Conservation (phyloP, 2,329 filamentous ascomycete genomes). For the Neophaeococcomyces aloes region DNA sequence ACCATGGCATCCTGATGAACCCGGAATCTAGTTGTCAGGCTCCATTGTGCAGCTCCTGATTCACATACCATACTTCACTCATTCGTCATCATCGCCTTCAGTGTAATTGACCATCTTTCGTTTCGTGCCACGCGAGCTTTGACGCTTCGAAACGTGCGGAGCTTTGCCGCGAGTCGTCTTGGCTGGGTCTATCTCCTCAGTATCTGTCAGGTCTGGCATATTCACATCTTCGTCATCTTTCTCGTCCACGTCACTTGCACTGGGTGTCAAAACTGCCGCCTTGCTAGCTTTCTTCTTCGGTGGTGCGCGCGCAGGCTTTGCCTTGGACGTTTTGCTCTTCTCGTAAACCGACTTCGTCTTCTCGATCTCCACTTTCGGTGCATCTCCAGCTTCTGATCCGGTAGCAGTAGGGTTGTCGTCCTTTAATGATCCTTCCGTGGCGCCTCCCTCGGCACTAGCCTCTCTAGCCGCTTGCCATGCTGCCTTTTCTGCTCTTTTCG, state of each 20-base stretch:
- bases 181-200: constrained; percentile 8
- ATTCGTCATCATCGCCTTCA: constrained; percentile 12
- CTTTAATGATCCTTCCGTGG: constrained; percentile 3
- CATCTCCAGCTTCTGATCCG: constrained; percentile 4
- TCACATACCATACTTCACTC: background rate
- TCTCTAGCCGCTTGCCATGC: constrained; percentile 19
- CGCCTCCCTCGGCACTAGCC: constrained; percentile 10
- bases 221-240: constrained; percentile 25
- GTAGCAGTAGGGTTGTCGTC: constrained; percentile 1
- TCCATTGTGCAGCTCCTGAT: too few species aligned
- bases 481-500: constrained; percentile 21
- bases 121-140: constrained; percentile 15
- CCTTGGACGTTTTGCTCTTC: constrained; percentile 17
- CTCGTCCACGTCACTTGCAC: constrained; percentile 17
- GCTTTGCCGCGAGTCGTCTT: background rate
- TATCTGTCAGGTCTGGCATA: constrained; percentile 33
- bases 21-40: too few species aligned
- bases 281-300: constrained; percentile 24
- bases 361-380: constrained; percentile 6
- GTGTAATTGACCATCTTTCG: constrained; percentile 17
- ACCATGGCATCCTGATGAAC: too few species aligned
- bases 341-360: constrained; percentile 13
- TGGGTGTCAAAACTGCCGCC: constrained; percentile 31
- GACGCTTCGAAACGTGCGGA: constrained; percentile 7
- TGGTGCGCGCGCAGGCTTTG: constrained; percentile 11